Evolutionary conservation across 2,329 filamentous ascomycete species (phyloP), one percentile per base, ranked within the genome.

Genomic region (Botrytis squamosa): DNA sequence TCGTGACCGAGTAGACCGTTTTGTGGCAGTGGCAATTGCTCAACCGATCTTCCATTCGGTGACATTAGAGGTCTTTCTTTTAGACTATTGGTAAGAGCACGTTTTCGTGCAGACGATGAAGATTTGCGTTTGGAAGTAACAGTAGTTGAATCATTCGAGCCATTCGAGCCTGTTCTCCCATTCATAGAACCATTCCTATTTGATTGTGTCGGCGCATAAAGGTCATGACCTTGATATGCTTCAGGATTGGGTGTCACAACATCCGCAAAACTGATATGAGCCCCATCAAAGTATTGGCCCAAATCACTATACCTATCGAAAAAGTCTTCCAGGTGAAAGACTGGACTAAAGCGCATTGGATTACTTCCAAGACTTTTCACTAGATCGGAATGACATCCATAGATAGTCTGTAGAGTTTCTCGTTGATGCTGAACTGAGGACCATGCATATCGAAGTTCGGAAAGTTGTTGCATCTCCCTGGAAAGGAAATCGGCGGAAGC

Each of bases 261-360:
- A 77, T 95, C 92, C 1, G 88, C 84, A 71, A 96, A 88, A 25
- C 88, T 91, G 55, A 95, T 85, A 79, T 94, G 92, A 1, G 92
- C 90, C 2, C 92, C 89, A 78, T 96, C 93, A 72, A 96, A 93
- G 8, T 84, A 84, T 0, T 87, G 85, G 1, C 85, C 85, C 63
- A 90, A 85, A 74, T 87, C 88, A 0, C 84, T 83, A 74, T 97
- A 97, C 42, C 94, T 87, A 78, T 96, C 93, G 78, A 96, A 95
- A 82, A 97, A 97, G 80, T 96, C 93, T 76, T 96, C 93, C 22
- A 95, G 87, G 75, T 96, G 93, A 79, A 96, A 95, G 1, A 93
- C 92, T 0, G 93, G 91, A 0, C 91, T 91, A 77, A 93, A 94
- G 16, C 92, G 85, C 86, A 93, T 91, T 0, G 90, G 87, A 75